These are phyloP conservation scores for Aspergillus ellipticus DNA, from an alignment of 495 filamentous ascomycete genomes.

Conservation along the genomic window DNA sequence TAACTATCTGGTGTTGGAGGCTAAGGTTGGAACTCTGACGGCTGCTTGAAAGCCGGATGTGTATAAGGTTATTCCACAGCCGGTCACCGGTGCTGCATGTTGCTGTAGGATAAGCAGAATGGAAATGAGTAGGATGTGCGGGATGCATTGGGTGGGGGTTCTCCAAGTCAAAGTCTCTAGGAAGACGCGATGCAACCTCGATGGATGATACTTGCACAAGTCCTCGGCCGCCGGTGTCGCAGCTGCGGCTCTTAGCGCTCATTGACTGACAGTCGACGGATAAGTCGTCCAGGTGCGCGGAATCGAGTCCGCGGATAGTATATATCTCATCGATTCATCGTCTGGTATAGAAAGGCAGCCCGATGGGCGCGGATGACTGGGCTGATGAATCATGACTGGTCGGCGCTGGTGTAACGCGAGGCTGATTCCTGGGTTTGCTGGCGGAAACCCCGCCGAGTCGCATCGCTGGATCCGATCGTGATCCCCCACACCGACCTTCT, in stretches of 20 bases:
- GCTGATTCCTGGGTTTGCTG: not conserved
- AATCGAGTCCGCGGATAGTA: no score
- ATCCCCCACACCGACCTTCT: not conserved
- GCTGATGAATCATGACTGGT: not conserved
- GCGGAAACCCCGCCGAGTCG: not conserved
- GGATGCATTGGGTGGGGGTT: not conserved
- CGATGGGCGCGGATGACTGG: no score
- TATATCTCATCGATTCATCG: no score
- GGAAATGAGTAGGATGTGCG: not conserved
- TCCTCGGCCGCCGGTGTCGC: not conserved
- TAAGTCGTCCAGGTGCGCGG: no score
- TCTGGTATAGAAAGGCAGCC: no score
- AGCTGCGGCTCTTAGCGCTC: not conserved
- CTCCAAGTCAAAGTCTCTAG: not conserved
- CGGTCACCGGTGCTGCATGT: not conserved
- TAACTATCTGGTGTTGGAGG: not conserved
- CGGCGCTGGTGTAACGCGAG: not conserved
- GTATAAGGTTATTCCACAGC: not conserved
- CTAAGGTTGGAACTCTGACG: not conserved
- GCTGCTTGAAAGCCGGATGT: not conserved
- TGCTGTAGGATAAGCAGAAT: not conserved
- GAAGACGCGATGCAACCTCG: not conserved
- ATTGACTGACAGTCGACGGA: not conserved
- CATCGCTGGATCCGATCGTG: not conserved
- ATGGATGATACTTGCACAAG: not conserved